phyloP scores from a whole-genome alignment of 192 early-diverging fungal genomes.

The Podila verticillata region DNA sequence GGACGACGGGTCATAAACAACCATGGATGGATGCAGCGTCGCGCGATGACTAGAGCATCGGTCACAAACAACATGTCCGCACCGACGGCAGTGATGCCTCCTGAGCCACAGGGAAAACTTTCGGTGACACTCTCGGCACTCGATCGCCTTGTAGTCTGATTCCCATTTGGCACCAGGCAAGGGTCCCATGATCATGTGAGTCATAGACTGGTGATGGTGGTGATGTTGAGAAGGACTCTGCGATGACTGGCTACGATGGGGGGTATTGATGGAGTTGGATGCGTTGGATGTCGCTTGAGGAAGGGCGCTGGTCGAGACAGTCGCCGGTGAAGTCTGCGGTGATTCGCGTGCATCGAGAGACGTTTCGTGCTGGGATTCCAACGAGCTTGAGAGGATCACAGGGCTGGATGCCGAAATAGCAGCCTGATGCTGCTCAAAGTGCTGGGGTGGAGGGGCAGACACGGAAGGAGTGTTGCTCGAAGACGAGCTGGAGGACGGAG shows the following conservation, averaged over 20 bases:
- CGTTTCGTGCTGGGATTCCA: not conserved
- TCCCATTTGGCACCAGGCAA: constrained; percentile 75
- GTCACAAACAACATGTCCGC: constrained; percentile 88
- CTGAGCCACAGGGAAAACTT: constrained; percentile 81
- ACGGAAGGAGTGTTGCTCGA: not conserved
- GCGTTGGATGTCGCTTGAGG: not conserved
- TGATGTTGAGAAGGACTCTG: not conserved
- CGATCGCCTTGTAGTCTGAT: constrained; percentile 70
- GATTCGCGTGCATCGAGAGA: not conserved
- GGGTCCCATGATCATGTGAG: constrained; percentile 5
- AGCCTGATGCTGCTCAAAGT: not conserved
- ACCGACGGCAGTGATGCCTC: constrained; percentile 93
- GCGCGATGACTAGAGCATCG: constrained; percentile 72
- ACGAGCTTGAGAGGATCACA: not conserved
- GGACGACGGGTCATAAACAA: constrained; percentile 56
- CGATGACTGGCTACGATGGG: not conserved
- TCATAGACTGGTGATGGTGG: constrained; percentile 2
- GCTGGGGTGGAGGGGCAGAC: not conserved
- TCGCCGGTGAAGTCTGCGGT: not conserved
- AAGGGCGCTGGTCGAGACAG: not conserved
- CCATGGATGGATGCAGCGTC: constrained; percentile 58
- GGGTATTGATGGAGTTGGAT: not conserved
- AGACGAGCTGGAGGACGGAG: not conserved
- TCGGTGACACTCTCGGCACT: constrained; percentile 74
- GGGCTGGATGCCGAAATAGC: not conserved